Evolutionary conservation across 1,284 basidiomycete genomes (phyloP), one percentile per base, ranked within the genome.

Genomic region (Pisolithus thermaeus): DNA sequence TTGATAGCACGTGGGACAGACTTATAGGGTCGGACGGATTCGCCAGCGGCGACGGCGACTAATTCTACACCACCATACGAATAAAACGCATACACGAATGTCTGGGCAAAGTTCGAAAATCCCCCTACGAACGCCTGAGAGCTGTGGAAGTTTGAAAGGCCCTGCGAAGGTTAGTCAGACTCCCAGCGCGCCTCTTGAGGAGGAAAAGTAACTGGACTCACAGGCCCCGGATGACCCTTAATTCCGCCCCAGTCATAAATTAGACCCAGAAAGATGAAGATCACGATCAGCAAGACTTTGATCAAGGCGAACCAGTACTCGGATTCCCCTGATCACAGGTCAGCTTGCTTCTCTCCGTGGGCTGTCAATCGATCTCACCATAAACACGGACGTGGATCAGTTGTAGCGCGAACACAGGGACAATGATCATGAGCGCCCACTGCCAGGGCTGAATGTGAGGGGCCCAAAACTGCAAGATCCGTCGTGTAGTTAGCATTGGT

Each of bases 51-150:
- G 25, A 80, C 54, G 59, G 81, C 80, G 22, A 88, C 81, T 5
- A 89, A 79, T 57, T 88, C 86, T 28, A 86, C 83, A n/a, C 86
- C 85, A 43, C 82, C 80, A 67, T 80, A 88, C n/a, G 82, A 84
- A 67, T 81, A 88, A 56, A 81, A 81, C 4, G 78, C 80, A 50
- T 70, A 80, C 16, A 79, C 76, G 47, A 79, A 80, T 2, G 73
- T 79, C 57, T 78, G 76, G 2, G 77, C 75, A 58, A 79, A 77
- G 25, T 74, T 70, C 37, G 75, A 58, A 54, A 80, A 80, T 38
- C 78, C 78, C 12, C 78, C 78, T 9, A 77, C 66, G 58, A 81
- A 80, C 0, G 78, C 76, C 61, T 78, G 72, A 25, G 68, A 71
- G 45, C 75, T 56, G 16, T 72, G 73, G 55, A 81, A 81, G 61